Evolutionary conservation across 495 filamentous ascomycete species (phyloP).

Genomic region (Neurospora sp.): DNA sequence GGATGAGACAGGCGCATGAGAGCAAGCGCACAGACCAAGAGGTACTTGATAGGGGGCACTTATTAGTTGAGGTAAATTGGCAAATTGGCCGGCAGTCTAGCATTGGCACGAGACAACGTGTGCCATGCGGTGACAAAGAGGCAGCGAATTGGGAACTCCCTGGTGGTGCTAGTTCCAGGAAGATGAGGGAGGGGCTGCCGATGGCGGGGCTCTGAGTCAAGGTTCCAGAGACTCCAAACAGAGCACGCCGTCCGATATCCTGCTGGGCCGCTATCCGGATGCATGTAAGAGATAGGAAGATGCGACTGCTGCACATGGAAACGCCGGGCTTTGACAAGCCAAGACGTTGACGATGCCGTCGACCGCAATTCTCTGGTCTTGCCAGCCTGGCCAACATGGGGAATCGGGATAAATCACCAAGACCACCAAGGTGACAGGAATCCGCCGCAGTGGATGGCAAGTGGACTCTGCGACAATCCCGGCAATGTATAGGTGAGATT

Average conservation of each 20-base stretch:
- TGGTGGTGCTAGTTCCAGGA: slow-evolving; percentile 1
- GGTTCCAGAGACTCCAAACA: background rate
- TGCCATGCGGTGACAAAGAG: background rate
- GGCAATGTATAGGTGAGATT: background rate
- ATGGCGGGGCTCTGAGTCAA: slow-evolving; percentile 17
- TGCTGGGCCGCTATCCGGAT: background rate
- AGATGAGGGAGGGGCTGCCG: background rate
- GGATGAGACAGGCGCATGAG: background rate
- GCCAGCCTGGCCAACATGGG: background rate
- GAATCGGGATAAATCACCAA: background rate
- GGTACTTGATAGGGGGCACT: background rate
- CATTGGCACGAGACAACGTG: slow-evolving; percentile 3
- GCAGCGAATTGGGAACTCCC: background rate
- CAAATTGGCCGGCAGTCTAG: background rate
- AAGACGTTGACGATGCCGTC: slow-evolving; percentile 1
- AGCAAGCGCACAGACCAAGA: background rate
- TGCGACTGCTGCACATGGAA: background rate
- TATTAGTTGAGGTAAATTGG: background rate
- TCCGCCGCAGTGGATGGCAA: background rate
- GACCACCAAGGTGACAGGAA: background rate
- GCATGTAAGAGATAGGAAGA: background rate
- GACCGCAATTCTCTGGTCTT: background rate
- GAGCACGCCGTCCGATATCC: background rate
- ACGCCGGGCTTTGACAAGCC: background rate
- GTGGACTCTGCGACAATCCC: background rate